phyloP scores from a whole-genome alignment of 2,329 filamentous ascomycete genomes.

The Akanthomyces dipterigenus region DNA sequence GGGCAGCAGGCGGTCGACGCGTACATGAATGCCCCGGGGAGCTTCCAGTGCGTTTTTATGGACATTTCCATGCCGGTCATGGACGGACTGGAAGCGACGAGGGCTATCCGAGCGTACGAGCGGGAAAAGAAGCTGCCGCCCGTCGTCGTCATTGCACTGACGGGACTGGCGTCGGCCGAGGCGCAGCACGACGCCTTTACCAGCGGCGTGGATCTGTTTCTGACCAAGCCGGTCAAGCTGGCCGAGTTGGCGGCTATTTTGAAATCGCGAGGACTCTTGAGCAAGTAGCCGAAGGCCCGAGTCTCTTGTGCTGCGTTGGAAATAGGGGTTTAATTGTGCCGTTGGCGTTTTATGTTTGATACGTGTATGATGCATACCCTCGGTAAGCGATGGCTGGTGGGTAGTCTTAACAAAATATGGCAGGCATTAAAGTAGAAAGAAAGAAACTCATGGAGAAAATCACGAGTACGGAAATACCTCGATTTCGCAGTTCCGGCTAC shows the following conservation, averaged over 20 bases:
- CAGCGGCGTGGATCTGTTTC: slow-evolving; percentile 41
- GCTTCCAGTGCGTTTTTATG: slow-evolving; percentile 21
- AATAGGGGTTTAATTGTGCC: too few relatives aligned
- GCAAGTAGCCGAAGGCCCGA: neutral
- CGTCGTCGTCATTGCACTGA: slow-evolving; percentile 41
- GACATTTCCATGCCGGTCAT: slow-evolving; percentile 48
- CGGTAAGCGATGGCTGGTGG: too few relatives aligned
- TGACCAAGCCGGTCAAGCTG: slow-evolving; percentile 41
- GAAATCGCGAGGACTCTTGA: too few relatives aligned
- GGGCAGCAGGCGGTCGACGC: too few relatives aligned
- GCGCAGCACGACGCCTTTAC: slow-evolving; percentile 42
- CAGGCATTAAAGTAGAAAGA: too few relatives aligned
- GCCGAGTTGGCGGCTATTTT: slow-evolving; percentile 11
- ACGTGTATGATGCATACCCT: too few relatives aligned
- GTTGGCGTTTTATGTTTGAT: too few relatives aligned
- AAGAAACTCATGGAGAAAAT: too few relatives aligned
- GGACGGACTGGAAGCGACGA: slow-evolving; percentile 35
- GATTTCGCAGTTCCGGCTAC: too few relatives aligned
- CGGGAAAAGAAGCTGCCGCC: slow-evolving; percentile 29
- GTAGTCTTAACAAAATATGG: too few relatives aligned
- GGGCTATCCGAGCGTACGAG: slow-evolving; percentile 38
- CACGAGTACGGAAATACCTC: too few relatives aligned
- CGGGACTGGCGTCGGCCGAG: slow-evolving; percentile 35
- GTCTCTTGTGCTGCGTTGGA: too few relatives aligned
- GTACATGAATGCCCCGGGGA: neutral